Percentiles rank a stretch among this genome's conserved stretches.
Evolutionary conservation across 2,329 filamentous ascomycete species (phyloP).

Genomic region (Trichoderma koningiopsis): DNA sequence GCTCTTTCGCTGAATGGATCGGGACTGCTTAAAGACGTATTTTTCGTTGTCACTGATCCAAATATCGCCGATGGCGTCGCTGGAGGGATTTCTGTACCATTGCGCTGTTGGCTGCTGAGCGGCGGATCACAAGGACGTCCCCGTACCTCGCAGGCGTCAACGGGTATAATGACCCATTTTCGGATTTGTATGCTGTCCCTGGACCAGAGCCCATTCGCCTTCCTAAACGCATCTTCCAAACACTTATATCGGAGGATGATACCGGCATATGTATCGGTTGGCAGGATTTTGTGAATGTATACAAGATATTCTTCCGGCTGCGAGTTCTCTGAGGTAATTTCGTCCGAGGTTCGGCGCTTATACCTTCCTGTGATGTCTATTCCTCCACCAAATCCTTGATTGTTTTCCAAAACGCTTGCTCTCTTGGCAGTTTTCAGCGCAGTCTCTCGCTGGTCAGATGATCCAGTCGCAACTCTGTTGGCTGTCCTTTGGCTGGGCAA

Average conservation of each 20-base stretch:
- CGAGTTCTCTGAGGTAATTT: conserved; percentile 53
- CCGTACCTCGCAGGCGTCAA: conserved; percentile 85
- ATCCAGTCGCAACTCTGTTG: conserved; percentile 57
- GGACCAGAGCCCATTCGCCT: conserved; percentile 92
- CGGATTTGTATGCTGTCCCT: conserved; percentile 87
- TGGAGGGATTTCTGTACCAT: conserved; percentile 53
- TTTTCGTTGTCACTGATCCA: neutral
- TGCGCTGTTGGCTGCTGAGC: conserved; percentile 39
- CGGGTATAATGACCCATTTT: conserved; percentile 78
- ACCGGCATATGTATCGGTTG: conserved; percentile 85
- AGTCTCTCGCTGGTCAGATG: conserved; percentile 55
- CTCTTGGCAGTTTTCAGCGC: conserved; percentile 58
- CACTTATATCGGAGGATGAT: conserved; percentile 90
- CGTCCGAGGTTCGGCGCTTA: conserved; percentile 71
- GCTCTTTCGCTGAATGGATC: conserved; percentile 23
- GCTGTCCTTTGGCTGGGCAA: conserved; percentile 43
- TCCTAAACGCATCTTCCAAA: conserved; percentile 77
- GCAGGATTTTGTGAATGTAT: conserved; percentile 84
- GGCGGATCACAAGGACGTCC: conserved; percentile 68
- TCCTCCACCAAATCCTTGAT: conserved; percentile 61
- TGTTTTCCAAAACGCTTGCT: conserved; percentile 62
- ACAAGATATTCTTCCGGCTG: conserved; percentile 76
- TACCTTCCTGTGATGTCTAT: conserved; percentile 57
- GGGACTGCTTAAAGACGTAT: neutral
- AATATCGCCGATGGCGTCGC: conserved; percentile 43